Base-by-base conservation (phyloP, 192 early-diverging fungal species). In the Podila epigama region DNA sequence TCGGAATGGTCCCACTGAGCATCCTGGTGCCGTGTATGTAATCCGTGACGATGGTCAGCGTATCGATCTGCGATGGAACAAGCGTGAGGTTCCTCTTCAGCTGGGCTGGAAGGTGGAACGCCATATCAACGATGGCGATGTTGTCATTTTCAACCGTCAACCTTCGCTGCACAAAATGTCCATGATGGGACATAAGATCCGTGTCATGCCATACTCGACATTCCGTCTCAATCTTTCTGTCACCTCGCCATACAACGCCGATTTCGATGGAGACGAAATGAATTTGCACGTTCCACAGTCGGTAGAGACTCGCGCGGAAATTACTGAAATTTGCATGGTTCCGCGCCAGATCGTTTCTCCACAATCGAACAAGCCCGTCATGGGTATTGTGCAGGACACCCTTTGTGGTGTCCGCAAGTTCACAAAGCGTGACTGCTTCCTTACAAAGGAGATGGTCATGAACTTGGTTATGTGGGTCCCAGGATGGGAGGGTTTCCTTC, bases 251-350 rank as follows among this genome's bases (percentile, higher is more conserved):
- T 99, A 99, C 78, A 99, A 99, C 67, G 97, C 96, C 44, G 97
- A 99, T 88, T 99, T 99, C 84, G 97, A 99, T 79, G 97, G 97
- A 58, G 97, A 99, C 75, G 97, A 99, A 81, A 99, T 99, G 97
- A 99, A 99, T 83, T 80, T 99, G 86, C 97, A 99, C 79, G 95
- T 97, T 18, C 97, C 97, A 18, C 96, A 98, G 81, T 96, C 96
- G 11, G 91, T 96, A 51, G 95, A 98, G 84, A 95, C 96, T 12
- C 91, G 93, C 36, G 96, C 97, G 18, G 97, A 99, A 82, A 89
- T 99, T 54, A 87, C 87, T 63, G 94, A 98, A 84, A 90, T 99
- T 58, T 98, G 96, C 83, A 97, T 97, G 94, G 97, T 99, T 8
- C 96, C 97, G 6, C 92, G 91, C 70, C 95, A 98, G 83, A 95